Conservation (phyloP, 2,329 filamentous ascomycete species). For the Sphaerulina musiva region DNA sequence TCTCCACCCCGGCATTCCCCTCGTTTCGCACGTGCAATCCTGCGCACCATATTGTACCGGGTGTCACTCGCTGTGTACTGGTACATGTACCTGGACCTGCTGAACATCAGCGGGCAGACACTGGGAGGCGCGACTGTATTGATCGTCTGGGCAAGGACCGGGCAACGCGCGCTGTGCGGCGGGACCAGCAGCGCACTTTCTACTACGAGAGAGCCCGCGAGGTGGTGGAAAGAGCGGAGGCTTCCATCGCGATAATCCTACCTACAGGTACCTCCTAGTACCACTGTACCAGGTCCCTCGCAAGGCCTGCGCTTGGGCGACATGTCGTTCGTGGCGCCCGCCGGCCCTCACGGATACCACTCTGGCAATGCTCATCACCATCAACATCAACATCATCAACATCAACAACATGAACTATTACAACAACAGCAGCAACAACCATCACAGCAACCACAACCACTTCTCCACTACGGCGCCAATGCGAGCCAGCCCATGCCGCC, state of each 20-base stretch:
- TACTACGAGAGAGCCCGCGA: background rate
- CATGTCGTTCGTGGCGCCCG: constrained; percentile 21
- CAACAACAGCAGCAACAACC: constrained; percentile 13
- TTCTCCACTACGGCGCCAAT: constrained; percentile 13
- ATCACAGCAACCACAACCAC: constrained; percentile 6
- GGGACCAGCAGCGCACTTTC: background rate
- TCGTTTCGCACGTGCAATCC: background rate
- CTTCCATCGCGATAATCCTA: background rate
- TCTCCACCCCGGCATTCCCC: background rate
- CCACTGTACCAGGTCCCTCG: background rate
- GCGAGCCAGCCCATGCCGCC: constrained; percentile 16
- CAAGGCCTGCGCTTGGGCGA: constrained; percentile 2
- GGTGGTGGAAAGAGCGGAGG: background rate
- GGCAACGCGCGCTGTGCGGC: background rate
- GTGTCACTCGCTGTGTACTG: background rate
- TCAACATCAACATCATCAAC: constrained; percentile 2
- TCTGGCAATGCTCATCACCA: constrained; percentile 9
- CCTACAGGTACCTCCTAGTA: too few relatives aligned
- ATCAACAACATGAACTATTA: background rate
- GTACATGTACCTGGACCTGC: too few relatives aligned
- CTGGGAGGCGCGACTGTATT: constrained; percentile 4
- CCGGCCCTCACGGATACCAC: constrained; percentile 4
- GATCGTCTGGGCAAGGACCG: constrained; percentile 6
- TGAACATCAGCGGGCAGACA: constrained; percentile 1
- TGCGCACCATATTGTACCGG: background rate